These are phyloP conservation scores for Apiospora aurea DNA, from an alignment of 2,329 filamentous ascomycete species.

Conservation along the genomic window DNA sequence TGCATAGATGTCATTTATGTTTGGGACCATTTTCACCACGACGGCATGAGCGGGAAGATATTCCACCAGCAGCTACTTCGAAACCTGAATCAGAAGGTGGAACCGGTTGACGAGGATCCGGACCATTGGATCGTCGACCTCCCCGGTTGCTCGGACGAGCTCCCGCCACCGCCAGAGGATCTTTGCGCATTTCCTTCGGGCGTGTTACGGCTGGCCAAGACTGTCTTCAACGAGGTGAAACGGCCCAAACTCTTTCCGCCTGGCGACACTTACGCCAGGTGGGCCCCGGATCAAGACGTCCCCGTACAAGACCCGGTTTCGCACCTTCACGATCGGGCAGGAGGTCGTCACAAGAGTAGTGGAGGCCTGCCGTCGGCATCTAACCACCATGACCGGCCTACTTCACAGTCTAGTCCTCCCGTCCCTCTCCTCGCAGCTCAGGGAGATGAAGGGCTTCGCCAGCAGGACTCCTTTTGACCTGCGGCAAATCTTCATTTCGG, in stretches of 20 bases:
- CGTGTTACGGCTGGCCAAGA: conserved; percentile 29
- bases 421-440: conserved; percentile 28
- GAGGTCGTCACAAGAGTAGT: conserved; percentile 32
- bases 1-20: conserved; percentile 37
- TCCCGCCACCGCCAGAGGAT: conserved; percentile 36
- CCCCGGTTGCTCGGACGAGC: background rate
- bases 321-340: conserved; percentile 32
- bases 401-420: conserved; percentile 36
- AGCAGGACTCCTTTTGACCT: background rate
- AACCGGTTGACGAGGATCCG: conserved; percentile 25
- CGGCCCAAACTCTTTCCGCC: conserved; percentile 29
- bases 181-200: conserved; percentile 34
- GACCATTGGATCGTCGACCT: background rate
- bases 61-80: conserved; percentile 40
- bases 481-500: too few relatives aligned
- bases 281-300: conserved; percentile 35
- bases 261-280: conserved; percentile 29
- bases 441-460: conserved; percentile 26
- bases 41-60: conserved; percentile 42
- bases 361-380: conserved; percentile 35
- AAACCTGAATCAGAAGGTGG: conserved; percentile 34
- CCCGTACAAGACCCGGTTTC: conserved; percentile 33
- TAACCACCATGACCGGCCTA: conserved; percentile 42
- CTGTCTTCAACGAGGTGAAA: conserved; percentile 32
- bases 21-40: conserved; percentile 39